Evolutionary conservation across 163 green algal species (phyloP), one percentile per base, ranked within the genome.

Genomic region (Coccomyxa subellipsoidea): DNA sequence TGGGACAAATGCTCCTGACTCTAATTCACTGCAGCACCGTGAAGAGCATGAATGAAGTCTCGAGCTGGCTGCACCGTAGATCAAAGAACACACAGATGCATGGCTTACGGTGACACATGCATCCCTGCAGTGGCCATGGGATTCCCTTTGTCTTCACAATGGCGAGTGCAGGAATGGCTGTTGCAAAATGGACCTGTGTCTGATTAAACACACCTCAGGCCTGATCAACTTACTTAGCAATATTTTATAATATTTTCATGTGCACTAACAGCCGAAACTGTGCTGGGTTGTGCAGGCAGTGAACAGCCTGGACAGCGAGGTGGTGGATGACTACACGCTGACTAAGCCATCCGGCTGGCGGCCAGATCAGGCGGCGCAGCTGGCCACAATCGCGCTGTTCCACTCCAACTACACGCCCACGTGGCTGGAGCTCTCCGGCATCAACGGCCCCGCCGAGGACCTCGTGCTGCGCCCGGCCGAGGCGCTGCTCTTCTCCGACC

Each of bases 401-500:
- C 70, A 77, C 70, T 31, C 70, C 70, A 77, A 77, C 70, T 77
- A 77, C 70, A 77, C 70, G 2, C 70, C 70, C 2, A n/a, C 70
- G 21, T 40, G 70, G 32, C 32, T 38, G 2, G 70, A 77, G 70
- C 70, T 77, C 31, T 47, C 32, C 31, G 70, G 70, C 32, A 77
- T 77, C 70, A 77, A 40, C 32, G 70, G 70, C 32, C 34, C 32
- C 8, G 70, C 70, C 18, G 70, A 77, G 70, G 34, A 77, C 32
- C 32, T 77, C 32, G 32, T 77, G 7, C 70, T 77, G 10, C 32
- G 34, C 32, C 70, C 70, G 31, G 70, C 70, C 31, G 70, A 77
- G 32, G 70, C 70, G 70, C 70, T 77, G 70, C 70, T 77, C 8
- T 77, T 77, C 70, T 77, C 70, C 27, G 70, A 77, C 27, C 70